phyloP scores from a whole-genome alignment of 2,329 filamentous ascomycete species.

The Colletotrichum abscissum region DNA sequence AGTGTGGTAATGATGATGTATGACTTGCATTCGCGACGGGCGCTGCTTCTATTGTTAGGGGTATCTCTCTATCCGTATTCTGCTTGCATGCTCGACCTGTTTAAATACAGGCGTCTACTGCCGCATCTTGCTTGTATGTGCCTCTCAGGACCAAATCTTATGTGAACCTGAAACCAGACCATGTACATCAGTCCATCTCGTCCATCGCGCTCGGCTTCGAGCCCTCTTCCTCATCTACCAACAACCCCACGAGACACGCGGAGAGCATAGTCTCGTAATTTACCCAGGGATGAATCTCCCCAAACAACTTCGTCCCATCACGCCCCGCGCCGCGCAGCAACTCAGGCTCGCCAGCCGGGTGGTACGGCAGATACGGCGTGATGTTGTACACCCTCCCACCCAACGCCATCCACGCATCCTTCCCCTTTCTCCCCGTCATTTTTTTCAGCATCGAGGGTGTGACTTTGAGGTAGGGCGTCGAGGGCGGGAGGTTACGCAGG shows the following conservation, averaged over 20 bases:
- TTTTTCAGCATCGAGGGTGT: conserved; percentile 82
- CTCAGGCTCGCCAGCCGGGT: conserved; percentile 87
- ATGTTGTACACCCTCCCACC: conserved; percentile 96
- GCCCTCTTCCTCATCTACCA: conserved; percentile 68
- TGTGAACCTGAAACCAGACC: neutral
- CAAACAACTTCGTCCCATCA: conserved; percentile 73
- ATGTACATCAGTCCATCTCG: conserved; percentile 64
- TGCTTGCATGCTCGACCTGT: conserved; percentile 7
- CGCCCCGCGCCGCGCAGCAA: conserved; percentile 71
- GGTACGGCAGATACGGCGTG: conserved; percentile 87
- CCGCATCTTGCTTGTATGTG: neutral
- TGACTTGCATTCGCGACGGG: conserved; percentile 2
- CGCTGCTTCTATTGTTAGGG: conserved; percentile 41
- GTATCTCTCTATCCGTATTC: conserved; percentile 44
- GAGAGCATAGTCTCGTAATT: conserved; percentile 78
- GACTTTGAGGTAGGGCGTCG: conserved; percentile 74
- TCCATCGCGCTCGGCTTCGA: conserved; percentile 61
- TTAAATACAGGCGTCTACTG: neutral
- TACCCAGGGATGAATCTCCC: conserved; percentile 77
- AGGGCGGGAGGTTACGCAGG: conserved; percentile 70
- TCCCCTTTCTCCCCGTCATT: conserved; percentile 85
- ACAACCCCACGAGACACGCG: conserved; percentile 71
- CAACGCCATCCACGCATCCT: conserved; percentile 90
- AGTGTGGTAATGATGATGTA: conserved; percentile 10
- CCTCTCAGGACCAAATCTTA: neutral